phyloP scores from a whole-genome alignment of 1,284 basidiomycete genomes.

The Austroboletus niveus region DNA sequence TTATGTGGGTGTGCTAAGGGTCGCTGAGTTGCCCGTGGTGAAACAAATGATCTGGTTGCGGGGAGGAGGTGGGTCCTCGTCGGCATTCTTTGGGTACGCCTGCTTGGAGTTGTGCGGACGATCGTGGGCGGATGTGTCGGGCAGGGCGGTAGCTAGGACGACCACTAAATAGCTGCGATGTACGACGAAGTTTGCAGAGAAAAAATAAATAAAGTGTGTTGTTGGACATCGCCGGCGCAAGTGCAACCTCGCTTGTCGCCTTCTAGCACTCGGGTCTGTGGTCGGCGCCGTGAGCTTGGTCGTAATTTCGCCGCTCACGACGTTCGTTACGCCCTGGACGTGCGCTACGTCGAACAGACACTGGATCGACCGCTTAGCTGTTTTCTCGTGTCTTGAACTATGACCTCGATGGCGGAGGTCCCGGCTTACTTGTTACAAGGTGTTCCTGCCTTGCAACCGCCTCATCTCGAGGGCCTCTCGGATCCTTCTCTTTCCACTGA shows the following conservation, averaged over 20 bases:
- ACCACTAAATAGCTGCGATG: constrained; percentile 5
- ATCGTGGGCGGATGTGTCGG: not conserved
- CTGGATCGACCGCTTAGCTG: constrained; percentile 14
- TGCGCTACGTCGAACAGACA: constrained; percentile 16
- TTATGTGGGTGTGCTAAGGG: constrained; percentile 1
- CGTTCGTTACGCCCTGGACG: constrained; percentile 16
- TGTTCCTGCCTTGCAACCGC: constrained; percentile 66
- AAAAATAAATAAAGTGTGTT: constrained; percentile 15
- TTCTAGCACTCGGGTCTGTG: constrained; percentile 15
- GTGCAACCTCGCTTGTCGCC: constrained; percentile 24
- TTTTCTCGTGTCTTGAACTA: constrained; percentile 34
- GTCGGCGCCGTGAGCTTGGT: constrained; percentile 20
- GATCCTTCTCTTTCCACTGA: constrained; percentile 76
- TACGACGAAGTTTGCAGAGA: constrained; percentile 6
- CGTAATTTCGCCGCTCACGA: constrained; percentile 22
- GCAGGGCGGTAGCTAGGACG: constrained; percentile 17
- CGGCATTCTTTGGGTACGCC: not conserved
- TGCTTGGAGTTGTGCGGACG: not conserved
- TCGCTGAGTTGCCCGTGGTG: not conserved
- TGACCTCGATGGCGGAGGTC: constrained; percentile 66
- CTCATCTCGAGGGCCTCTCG: constrained; percentile 65
- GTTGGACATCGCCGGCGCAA: constrained; percentile 15
- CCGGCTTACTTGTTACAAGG: constrained; percentile 67
- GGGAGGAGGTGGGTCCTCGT: not conserved
- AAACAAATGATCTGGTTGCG: constrained; percentile 13